Evolutionary conservation across 1,284 basidiomycete genomes (phyloP).

Genomic region (Cerioporus squamosus): DNA sequence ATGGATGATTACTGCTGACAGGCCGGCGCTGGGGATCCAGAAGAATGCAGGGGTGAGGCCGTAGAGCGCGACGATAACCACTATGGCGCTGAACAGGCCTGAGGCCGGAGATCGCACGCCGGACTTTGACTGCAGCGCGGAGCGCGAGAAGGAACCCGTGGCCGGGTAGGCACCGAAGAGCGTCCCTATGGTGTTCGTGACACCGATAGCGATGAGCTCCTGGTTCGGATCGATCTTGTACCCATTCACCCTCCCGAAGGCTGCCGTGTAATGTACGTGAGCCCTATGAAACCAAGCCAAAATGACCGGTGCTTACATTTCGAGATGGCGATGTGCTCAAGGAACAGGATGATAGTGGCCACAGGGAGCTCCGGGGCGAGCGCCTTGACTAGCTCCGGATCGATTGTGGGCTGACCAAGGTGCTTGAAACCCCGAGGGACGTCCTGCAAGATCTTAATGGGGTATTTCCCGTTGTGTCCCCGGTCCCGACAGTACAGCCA

Average conservation of each 20-base stretch:
- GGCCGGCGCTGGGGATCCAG: constrained; percentile 78
- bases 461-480: constrained; percentile 64
- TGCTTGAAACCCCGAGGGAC: constrained; percentile 86
- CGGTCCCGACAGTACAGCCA: constrained; percentile 79
- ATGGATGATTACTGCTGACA: constrained; percentile 96
- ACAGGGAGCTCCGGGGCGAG: constrained; percentile 84
- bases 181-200: constrained; percentile 87
- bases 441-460: constrained; percentile 82
- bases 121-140: constrained; percentile 93
- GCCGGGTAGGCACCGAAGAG: constrained; percentile 93
- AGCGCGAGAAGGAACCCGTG: constrained; percentile 96
- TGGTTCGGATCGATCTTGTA: constrained; percentile 98
- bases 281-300: background rate
- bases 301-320: constrained; percentile 61
- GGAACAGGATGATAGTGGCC: constrained; percentile 90
- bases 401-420: constrained; percentile 72
- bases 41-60: constrained; percentile 89
- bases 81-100: constrained; percentile 84
- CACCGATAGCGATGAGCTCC: constrained; percentile 96
- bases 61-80: constrained; percentile 93
- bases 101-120: constrained; percentile 95
- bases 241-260: constrained; percentile 93
- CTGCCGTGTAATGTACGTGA: constrained; percentile 40
- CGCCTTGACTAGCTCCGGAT: constrained; percentile 63
- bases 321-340: constrained; percentile 96